A percentile compares a stretch with the other conserved stretches of the same genome.
These are phyloP conservation scores for Pascua guehoae DNA, from an alignment of 1,284 basidiomycete genomes.

Conservation along the genomic window DNA sequence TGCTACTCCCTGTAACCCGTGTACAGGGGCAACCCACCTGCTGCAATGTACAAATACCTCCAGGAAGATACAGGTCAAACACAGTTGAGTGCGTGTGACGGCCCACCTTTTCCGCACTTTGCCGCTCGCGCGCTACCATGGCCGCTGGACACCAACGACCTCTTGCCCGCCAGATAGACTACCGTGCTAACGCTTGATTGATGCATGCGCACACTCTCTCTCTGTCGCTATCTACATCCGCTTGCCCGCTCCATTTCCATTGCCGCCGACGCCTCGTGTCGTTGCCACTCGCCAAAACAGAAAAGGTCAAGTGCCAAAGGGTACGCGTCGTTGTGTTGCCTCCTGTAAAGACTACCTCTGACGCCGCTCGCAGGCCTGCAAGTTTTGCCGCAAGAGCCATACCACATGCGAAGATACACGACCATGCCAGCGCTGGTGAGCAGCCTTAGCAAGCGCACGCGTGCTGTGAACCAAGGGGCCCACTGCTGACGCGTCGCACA, in stretches of 20 bases:
- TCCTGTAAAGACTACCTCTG: too few relatives aligned
- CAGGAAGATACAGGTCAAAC: constrained; percentile 18
- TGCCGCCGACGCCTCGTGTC: too few relatives aligned
- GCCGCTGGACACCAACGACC: background rate
- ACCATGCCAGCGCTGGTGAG: constrained; percentile 20
- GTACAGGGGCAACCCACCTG: too few relatives aligned
- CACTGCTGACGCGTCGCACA: constrained; percentile 1
- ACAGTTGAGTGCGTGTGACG: constrained; percentile 12
- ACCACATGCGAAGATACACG: constrained; percentile 20
- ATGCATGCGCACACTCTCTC: too few relatives aligned
- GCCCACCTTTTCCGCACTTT: background rate
- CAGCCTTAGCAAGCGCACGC: background rate
- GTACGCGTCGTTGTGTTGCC: constrained; percentile 1
- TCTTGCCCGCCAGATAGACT: background rate
- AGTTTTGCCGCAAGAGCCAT: constrained; percentile 20
- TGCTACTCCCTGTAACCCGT: too few relatives aligned
- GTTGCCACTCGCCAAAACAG: constrained; percentile 2
- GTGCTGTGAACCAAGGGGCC: background rate
- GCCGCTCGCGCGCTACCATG: background rate
- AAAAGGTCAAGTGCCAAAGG: constrained; percentile 21
- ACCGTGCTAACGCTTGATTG: too few relatives aligned
- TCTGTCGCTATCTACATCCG: too few relatives aligned
- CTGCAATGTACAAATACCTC: constrained; percentile 21
- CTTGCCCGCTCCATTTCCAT: too few relatives aligned
- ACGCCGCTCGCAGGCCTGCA: constrained; percentile 5